Evolutionary conservation across 306 rosid species (phyloP).

Genomic region (Cicer bijugum): DNA sequence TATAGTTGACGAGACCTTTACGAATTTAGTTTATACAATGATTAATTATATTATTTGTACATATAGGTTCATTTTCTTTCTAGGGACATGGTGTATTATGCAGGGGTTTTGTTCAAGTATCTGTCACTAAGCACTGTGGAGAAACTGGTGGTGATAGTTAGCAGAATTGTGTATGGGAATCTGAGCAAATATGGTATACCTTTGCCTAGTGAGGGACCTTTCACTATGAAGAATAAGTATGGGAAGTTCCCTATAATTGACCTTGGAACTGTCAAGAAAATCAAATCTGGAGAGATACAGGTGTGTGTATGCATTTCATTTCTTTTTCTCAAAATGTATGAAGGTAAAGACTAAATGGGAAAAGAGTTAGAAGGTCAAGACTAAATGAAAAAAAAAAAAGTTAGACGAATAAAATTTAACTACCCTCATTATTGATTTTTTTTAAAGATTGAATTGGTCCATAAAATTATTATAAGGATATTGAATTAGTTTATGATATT

Average conservation of each 20-base stretch:
- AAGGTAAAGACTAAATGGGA: too few species aligned
- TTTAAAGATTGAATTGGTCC: too few species aligned
- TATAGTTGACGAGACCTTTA: not conserved
- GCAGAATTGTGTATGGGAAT: conserved; percentile 63
- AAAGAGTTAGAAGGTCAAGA: too few species aligned
- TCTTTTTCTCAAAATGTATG: too few species aligned
- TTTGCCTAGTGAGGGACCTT: conserved; percentile 66
- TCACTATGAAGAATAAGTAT: conserved; percentile 61
- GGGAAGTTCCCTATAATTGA: conserved; percentile 70
- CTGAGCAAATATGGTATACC: conserved; percentile 58
- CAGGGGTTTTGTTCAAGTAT: conserved; percentile 45
- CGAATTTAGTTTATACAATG: not conserved
- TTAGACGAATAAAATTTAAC: too few species aligned
- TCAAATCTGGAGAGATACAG: conserved; percentile 66
- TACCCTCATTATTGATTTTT: too few species aligned
- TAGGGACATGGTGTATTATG: conserved; percentile 60
- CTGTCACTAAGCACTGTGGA: conserved; percentile 55
- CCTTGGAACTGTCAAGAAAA: conserved; percentile 57
- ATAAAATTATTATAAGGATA: too few species aligned
- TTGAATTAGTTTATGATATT: too few species aligned
- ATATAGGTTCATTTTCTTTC: conserved; percentile 68
- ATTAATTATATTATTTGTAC: not conserved
- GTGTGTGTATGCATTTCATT: too few species aligned
- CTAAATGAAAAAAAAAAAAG: too few species aligned
- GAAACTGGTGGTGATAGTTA: conserved; percentile 47